These are phyloP conservation scores for Wallacemonas sp. DNA, from an alignment of 208 protist genomes.

Conservation along the genomic window DNA sequence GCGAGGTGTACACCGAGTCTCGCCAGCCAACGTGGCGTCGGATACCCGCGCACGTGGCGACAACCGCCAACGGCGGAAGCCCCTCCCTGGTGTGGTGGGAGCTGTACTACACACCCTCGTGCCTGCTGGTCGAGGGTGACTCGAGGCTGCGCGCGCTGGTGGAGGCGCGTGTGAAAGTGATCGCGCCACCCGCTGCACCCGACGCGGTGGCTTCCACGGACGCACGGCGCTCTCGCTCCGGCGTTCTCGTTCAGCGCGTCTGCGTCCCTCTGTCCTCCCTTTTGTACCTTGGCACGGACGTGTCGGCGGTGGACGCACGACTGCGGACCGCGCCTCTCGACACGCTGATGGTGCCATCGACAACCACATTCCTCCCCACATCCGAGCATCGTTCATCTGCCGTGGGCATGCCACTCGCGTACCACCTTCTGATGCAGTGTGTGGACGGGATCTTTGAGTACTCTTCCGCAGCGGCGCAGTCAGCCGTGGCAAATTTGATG, in stretches of 20 bases:
- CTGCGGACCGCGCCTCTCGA: neutral
- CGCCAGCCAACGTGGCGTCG: constrained; percentile 39
- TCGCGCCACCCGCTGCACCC: too few relatives aligned
- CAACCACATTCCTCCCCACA: neutral
- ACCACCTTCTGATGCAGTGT: constrained; percentile 8
- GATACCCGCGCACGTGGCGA: constrained; percentile 17
- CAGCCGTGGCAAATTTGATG: too few relatives aligned
- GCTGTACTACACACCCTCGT: constrained; percentile 22
- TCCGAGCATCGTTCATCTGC: too few relatives aligned
- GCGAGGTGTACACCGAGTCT: constrained; percentile 33
- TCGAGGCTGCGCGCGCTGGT: too few relatives aligned
- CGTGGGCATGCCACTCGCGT: neutral
- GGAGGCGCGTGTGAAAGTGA: too few relatives aligned
- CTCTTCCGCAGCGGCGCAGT: constrained; percentile 1
- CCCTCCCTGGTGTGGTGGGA: constrained; percentile 23
- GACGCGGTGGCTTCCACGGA: too few relatives aligned
- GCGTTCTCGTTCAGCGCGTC: constrained; percentile 3
- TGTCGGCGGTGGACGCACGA: neutral
- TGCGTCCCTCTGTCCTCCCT: neutral
- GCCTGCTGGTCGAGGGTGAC: constrained; percentile 1
- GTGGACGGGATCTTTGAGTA: constrained; percentile 9
- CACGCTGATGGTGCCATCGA: neutral
- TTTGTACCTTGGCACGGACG: neutral
- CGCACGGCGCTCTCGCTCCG: too few relatives aligned
- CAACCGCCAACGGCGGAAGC: constrained; percentile 1